These are phyloP conservation scores for Claviceps cyperi DNA, from an alignment of 2,329 filamentous ascomycete genomes.

Conservation along the genomic window DNA sequence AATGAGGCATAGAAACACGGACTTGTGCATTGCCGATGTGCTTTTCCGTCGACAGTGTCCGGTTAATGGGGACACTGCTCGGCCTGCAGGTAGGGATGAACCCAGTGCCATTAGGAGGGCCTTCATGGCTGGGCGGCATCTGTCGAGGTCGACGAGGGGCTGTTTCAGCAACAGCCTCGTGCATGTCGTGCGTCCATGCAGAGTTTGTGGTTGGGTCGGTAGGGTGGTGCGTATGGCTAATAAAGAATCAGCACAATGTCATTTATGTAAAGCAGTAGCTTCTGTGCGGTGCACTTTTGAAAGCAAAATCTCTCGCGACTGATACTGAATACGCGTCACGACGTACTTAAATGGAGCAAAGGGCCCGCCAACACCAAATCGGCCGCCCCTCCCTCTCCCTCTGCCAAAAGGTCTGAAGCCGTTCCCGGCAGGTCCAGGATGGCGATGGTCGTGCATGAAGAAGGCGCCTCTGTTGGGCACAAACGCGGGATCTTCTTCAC, in stretches of 20 bases:
- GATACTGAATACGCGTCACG: not conserved
- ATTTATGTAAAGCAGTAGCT: not conserved
- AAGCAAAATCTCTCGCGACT: no score
- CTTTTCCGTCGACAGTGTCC: slow-evolving; percentile 69
- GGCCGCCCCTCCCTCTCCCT: slow-evolving; percentile 47
- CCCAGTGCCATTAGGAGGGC: slow-evolving; percentile 38
- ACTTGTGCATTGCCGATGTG: slow-evolving; percentile 75
- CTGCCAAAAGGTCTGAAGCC: slow-evolving; percentile 60
- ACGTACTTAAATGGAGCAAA: slow-evolving; percentile 52
- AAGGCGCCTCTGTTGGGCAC: slow-evolving; percentile 90
- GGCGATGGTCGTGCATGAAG: slow-evolving; percentile 91
- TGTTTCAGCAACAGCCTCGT: slow-evolving; percentile 51
- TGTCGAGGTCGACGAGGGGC: slow-evolving; percentile 27
- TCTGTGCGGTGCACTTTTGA: no score
- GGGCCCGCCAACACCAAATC: slow-evolving; percentile 43
- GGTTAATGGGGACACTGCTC: slow-evolving; percentile 52
- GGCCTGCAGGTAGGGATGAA: slow-evolving; percentile 42
- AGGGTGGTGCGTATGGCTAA: slow-evolving; percentile 27
- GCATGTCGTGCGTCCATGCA: slow-evolving; percentile 90
- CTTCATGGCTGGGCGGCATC: slow-evolving; percentile 26
- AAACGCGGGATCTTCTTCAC: slow-evolving; percentile 81
- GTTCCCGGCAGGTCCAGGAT: slow-evolving; percentile 62
- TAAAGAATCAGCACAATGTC: slow-evolving; percentile 12
- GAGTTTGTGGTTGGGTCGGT: slow-evolving; percentile 53
- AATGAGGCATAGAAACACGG: slow-evolving; percentile 63